Evolutionary conservation across 2,329 filamentous ascomycete genomes (phyloP), one percentile per base, ranked within the genome.

Genomic region (Harringtonia aguacate): DNA sequence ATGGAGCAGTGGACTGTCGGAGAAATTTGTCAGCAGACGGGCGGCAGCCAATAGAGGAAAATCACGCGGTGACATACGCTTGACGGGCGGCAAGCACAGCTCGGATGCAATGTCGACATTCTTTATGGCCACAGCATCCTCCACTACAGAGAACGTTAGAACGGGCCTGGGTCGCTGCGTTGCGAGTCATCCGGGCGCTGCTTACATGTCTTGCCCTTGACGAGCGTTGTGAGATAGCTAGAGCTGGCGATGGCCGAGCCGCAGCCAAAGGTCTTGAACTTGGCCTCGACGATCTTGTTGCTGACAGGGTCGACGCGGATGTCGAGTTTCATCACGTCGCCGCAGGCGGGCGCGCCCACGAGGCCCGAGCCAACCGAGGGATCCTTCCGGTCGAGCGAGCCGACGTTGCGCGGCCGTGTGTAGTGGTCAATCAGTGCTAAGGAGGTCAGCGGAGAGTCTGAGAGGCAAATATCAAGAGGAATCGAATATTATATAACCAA

Each of bases 81-180:
- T 94, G 41, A 94, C 86, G 49, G 87, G 86, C 30, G 86, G 87
- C 58, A 92, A 66, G 59, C 86, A 92, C 46, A 95, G 72, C 68
- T 98, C 94, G 72, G 94, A 94, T 31, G 92, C 92, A 60, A 98
- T 98, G 67, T 98, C 89, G 4, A 90, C 95, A 68, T 98, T 98
- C 70, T 87, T 84, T 56, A 98, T 86, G 68, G 84, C 83, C 44
- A 81, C 81, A 29, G 94, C 92, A 62, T 98, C 87, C 56, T 98
- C 92, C 53, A 98, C 67, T 49, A n/a, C 9, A 22, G 14, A 39
- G 12, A 1, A 4, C 3, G 35, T 46, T 10, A 46, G 41, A 21
- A 18, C 9, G 15, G 15, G n/a, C n/a, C 31, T 9, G 8, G 4
- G 24, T 27, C 17, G 18, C 6, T 3, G n/a, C 15, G 9, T 18